Evolutionary conservation across 805 yeast genomes (phyloP).

Genomic region (Starmerella tilneyi): DNA sequence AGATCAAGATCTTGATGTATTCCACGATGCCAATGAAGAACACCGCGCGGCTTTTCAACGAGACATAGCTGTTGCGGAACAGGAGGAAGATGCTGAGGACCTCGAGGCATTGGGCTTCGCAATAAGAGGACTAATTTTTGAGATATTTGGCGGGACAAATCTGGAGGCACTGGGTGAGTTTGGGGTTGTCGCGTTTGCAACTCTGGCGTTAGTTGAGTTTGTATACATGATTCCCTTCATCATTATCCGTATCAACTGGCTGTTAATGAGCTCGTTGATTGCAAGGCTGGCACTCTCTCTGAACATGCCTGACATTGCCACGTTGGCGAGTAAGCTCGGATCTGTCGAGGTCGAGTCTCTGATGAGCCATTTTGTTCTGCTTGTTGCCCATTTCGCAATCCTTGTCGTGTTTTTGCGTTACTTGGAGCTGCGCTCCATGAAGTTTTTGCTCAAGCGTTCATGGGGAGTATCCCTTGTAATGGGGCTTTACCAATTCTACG

Average conservation of each 20-base stretch:
- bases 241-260: slow-evolving; percentile 2
- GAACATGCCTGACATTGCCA: background rate
- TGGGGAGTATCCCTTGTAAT: slow-evolving; percentile 11
- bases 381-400: background rate
- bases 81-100: slow-evolving; percentile 11
- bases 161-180: slow-evolving; percentile 2
- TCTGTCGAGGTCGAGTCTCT: background rate
- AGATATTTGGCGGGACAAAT: slow-evolving; percentile 7
- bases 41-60: no score
- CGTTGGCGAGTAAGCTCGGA: background rate
- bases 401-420: slow-evolving; percentile 1
- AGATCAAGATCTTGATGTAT: no score
- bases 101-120: slow-evolving; percentile 9
- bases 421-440: slow-evolving; percentile 11
- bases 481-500: slow-evolving; percentile 25
- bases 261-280: background rate
- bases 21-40: no score
- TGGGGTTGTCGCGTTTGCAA: slow-evolving; percentile 1
- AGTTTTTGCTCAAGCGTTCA: slow-evolving; percentile 8
- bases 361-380: slow-evolving; percentile 2
- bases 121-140: background rate
- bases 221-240: slow-evolving; percentile 1
- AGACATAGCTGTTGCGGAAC: background rate
- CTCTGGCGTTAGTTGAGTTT: slow-evolving; percentile 1
- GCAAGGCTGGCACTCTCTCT: background rate